Percentiles rank a stretch among this genome's conserved stretches.
Evolutionary conservation across 805 yeast species (phyloP).

Genomic region (Yamadazyma olivae): DNA sequence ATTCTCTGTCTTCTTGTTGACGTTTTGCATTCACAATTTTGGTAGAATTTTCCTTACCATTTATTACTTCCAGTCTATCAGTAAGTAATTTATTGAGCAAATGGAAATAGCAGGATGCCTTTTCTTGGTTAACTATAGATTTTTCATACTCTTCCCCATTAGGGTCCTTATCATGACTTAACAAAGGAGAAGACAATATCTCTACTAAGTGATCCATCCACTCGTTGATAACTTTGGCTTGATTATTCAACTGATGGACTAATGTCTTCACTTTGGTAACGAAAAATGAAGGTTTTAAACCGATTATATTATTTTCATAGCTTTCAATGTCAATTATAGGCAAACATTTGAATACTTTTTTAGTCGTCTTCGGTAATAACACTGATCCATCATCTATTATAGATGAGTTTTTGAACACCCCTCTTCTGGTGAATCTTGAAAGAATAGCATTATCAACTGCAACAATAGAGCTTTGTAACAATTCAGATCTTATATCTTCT

Average conservation of each 20-base stretch:
- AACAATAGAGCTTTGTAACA: conserved; percentile 27
- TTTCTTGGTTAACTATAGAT: conserved; percentile 73
- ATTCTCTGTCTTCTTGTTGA: conserved; percentile 17
- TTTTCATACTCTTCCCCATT: conserved; percentile 78
- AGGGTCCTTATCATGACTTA: conserved; percentile 44
- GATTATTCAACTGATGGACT: conserved; percentile 43
- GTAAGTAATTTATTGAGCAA: conserved; percentile 37
- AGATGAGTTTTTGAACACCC: conserved; percentile 8
- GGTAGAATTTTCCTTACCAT: conserved; percentile 29
- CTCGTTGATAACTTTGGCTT: conserved; percentile 47
- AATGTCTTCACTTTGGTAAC: conserved; percentile 19
- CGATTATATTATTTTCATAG: conserved; percentile 15
- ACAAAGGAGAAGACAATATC: conserved; percentile 48
- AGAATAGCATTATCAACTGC: conserved; percentile 24
- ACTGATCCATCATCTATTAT: conserved; percentile 28
- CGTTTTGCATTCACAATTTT: conserved; percentile 16
- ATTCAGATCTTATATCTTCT: conserved; percentile 29
- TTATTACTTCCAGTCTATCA: conserved; percentile 39
- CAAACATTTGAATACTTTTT: conserved; percentile 25
- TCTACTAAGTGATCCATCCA: conserved; percentile 46
- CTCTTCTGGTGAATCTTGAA: conserved; percentile 22
- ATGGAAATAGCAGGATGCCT: conserved; percentile 56
- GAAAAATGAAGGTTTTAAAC: conserved; percentile 16
- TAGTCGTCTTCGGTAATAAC: conserved; percentile 32
- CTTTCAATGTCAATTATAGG: conserved; percentile 24